phyloP scores from a whole-genome alignment of 257 asterid genomes.

The Ophiorrhiza pumila region DNA sequence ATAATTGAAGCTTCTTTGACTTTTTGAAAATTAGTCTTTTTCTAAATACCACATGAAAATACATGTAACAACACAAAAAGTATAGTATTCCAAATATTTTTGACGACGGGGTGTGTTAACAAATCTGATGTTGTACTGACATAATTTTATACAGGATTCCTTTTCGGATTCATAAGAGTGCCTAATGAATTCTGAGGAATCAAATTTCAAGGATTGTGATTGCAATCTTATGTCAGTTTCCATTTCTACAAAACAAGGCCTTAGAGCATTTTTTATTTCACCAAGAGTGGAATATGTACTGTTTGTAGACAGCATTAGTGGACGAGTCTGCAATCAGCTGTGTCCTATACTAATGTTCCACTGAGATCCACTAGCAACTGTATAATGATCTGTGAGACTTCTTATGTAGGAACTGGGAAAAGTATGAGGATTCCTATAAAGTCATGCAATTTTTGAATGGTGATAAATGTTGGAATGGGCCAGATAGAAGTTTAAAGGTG shows the following conservation, averaged over 20 bases:
- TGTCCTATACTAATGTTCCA: neutral
- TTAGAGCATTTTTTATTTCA: neutral
- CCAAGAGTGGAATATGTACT: neutral
- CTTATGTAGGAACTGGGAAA: slow-evolving; percentile 71
- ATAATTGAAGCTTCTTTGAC: neutral
- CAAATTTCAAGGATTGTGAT: neutral
- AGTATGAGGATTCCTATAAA: slow-evolving; percentile 76
- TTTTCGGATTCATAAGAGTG: neutral
- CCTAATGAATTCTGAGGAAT: neutral
- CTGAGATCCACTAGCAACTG: neutral
- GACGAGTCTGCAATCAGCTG: neutral
- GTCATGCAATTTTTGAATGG: slow-evolving; percentile 73
- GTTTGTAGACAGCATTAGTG: neutral
- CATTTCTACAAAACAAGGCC: neutral
- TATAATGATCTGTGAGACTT: neutral
- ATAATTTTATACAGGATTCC: neutral
- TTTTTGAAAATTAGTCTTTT: neutral
- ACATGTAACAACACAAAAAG: neutral
- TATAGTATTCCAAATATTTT: neutral
- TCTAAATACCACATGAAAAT: neutral
- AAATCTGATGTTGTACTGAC: neutral
- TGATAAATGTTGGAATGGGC: slow-evolving; percentile 99
- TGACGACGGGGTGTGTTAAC: neutral
- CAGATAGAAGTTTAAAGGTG: slow-evolving; percentile 91
- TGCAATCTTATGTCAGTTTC: neutral